Conservation (phyloP, 192 early-diverging fungal genomes). For the Lobosporangium transversale region DNA sequence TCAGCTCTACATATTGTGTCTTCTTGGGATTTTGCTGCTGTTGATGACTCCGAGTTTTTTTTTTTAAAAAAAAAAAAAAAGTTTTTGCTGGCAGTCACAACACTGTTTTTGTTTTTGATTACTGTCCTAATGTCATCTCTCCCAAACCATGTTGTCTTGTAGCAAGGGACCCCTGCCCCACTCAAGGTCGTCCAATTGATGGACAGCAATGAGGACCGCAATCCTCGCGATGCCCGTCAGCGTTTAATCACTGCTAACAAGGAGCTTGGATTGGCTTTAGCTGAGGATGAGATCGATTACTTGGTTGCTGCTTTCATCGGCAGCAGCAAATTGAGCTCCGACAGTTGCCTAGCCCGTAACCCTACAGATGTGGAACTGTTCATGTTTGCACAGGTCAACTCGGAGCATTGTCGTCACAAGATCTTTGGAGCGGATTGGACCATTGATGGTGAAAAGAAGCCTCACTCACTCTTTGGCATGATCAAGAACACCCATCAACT, state of each 20-base stretch:
- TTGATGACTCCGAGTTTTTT: no score
- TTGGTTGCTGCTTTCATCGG: constrained; percentile 85
- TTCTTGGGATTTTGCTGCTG: no score
- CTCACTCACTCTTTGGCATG: constrained; percentile 93
- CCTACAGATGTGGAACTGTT: constrained; percentile 99
- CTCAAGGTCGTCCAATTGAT: constrained; percentile 60
- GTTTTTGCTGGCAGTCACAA: constrained; percentile 23
- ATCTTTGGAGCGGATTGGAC: constrained; percentile 99
- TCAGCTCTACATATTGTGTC: no score
- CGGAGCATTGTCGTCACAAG: constrained; percentile 99
- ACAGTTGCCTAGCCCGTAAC: constrained; percentile 72
- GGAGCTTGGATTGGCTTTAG: constrained; percentile 92
- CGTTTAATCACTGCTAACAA: constrained; percentile 84
- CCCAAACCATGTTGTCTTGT: no score
- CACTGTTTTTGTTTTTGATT: no score
- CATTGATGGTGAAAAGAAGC: constrained; percentile 85
- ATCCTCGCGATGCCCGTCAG: constrained; percentile 59
- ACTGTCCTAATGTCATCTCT: no score
- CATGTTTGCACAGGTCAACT: constrained; percentile 99
- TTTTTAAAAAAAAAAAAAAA: constrained; percentile 26
- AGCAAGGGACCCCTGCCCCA: constrained; percentile 71
- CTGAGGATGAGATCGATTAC: constrained; percentile 97
- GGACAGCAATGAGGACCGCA: constrained; percentile 42
- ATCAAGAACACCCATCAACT: constrained; percentile 93
- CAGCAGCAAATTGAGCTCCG: constrained; percentile 51